These are phyloP conservation scores for Fimicolochytrium jonesii DNA, from an alignment of 192 early-diverging fungal species.

Conservation along the genomic window DNA sequence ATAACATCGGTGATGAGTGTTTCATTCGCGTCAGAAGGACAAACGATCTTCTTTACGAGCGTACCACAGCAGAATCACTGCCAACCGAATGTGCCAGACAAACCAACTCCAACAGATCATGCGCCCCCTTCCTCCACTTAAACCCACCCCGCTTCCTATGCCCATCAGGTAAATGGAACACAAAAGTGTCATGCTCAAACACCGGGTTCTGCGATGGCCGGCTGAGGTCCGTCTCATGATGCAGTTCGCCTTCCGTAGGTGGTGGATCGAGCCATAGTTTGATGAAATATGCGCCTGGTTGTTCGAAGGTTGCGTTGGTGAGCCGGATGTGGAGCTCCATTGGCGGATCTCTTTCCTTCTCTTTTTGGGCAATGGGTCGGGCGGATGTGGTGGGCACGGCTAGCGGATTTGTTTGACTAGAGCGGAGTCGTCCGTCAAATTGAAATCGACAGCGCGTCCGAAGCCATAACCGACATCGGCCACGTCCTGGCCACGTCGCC, in stretches of 20 bases:
- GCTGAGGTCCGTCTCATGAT: not conserved
- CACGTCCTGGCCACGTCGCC: no score
- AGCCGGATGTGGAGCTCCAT: not conserved
- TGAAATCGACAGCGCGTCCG: no score
- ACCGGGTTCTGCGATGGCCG: not conserved
- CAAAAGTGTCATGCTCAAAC: not conserved
- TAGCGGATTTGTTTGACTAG: no score
- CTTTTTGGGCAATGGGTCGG: no score
- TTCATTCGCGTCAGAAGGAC: not conserved
- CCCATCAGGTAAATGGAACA: not conserved
- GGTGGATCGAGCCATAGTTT: not conserved
- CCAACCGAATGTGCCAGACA: not conserved
- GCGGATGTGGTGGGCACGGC: no score
- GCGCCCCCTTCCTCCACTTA: not conserved
- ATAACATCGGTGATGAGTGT: not conserved
- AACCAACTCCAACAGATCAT: not conserved
- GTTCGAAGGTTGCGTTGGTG: not conserved
- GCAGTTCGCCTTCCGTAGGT: not conserved
- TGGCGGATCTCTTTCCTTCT: no score
- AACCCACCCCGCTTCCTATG: conserved; percentile 7
- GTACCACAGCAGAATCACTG: not conserved
- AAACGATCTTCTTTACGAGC: not conserved
- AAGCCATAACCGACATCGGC: no score
- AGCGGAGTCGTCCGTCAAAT: no score
- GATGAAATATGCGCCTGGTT: conserved; percentile 7